Evolutionary conservation across 2,329 filamentous ascomycete genomes (phyloP), one percentile per base, ranked within the genome.

Genomic region (Proliferodiscus dingleyae): DNA sequence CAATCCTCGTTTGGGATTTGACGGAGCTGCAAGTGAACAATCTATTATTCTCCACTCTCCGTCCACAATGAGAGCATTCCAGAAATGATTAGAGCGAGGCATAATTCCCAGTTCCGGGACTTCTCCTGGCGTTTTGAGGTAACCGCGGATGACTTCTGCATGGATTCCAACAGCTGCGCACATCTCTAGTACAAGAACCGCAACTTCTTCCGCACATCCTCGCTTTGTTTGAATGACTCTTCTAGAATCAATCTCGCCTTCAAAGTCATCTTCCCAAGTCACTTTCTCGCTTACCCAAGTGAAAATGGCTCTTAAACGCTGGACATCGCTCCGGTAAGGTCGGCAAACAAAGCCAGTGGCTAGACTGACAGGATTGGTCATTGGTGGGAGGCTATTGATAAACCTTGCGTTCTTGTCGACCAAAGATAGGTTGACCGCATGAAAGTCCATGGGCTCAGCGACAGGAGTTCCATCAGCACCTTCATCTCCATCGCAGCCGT

Each of bases 381-480:
- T 85, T 0, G 87, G 81, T 1, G 91, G 89, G 13, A 95, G 73
- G 55, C 80, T 89, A 61, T 81, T 87, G 52, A 97, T 78, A 65
- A 97, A 98, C 1, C 93, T 83, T 4, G 90, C 87, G 61, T 90
- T 95, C 68, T 98, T 98, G 71, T 98, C 93, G 1, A 98, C 93
- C 47, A 95, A 79, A 46, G 76, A 80, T 34, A 97, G 73, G 64
- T 91, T 95, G 40, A 89, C 82, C 6, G 75, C 71, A 38, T 81
- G 78, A 62, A 93, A 96, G 65, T 96, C 86, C 11, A 83, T 86
- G 2, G 90, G 83, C 41, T 94, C 83, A 8, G 73, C 72, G n/a
- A 98, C 83, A 0, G 90, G 85, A 53, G 85, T 75, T 1, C 90
- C 91, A 61, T 97, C 85, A 3, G 83, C 82, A 6, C 84, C 87